These are phyloP conservation scores for Colletotrichum tabaci DNA, from an alignment of 2,329 filamentous ascomycete species.

Conservation along the genomic window DNA sequence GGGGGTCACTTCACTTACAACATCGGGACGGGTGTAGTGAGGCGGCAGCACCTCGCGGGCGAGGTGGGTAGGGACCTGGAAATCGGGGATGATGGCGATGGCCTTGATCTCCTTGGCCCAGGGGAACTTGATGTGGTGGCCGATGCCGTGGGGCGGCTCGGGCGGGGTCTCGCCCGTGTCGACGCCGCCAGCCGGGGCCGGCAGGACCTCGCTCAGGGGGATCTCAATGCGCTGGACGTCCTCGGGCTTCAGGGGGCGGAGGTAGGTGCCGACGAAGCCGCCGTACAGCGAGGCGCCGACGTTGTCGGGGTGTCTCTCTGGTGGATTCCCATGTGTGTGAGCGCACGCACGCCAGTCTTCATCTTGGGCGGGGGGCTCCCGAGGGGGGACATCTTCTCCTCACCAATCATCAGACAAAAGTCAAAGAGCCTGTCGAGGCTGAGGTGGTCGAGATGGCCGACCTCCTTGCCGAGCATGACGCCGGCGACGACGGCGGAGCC, in stretches of 20 bases:
- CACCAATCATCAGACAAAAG: conserved; percentile 96
- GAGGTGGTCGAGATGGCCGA: conserved; percentile 78
- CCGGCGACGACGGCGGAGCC: conserved; percentile 96
- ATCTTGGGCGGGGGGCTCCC: no score
- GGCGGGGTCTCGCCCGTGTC: conserved; percentile 92
- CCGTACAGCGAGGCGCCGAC: conserved; percentile 96
- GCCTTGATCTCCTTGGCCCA: conserved; percentile 98
- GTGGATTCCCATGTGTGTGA: background rate
- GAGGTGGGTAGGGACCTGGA: conserved; percentile 94
- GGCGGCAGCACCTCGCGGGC: conserved; percentile 88
- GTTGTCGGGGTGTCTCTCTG: conserved; percentile 91
- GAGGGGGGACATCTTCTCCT: background rate
- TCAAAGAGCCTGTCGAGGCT: conserved; percentile 89
- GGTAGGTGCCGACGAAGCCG: conserved; percentile 96
- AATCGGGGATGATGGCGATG: conserved; percentile 95
- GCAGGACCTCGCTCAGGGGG: conserved; percentile 92
- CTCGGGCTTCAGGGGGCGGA: conserved; percentile 91
- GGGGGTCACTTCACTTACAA: conserved; percentile 69
- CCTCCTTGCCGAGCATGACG: conserved; percentile 92
- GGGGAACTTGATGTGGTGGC: conserved; percentile 94
- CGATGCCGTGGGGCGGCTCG: conserved; percentile 91
- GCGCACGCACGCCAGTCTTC: background rate
- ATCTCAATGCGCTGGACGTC: conserved; percentile 94
- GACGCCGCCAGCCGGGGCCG: conserved; percentile 88
- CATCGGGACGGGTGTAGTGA: conserved; percentile 84